Evolutionary conservation across 257 asterid genomes (phyloP).

Genomic region (Nicotiana obtusifolia): DNA sequence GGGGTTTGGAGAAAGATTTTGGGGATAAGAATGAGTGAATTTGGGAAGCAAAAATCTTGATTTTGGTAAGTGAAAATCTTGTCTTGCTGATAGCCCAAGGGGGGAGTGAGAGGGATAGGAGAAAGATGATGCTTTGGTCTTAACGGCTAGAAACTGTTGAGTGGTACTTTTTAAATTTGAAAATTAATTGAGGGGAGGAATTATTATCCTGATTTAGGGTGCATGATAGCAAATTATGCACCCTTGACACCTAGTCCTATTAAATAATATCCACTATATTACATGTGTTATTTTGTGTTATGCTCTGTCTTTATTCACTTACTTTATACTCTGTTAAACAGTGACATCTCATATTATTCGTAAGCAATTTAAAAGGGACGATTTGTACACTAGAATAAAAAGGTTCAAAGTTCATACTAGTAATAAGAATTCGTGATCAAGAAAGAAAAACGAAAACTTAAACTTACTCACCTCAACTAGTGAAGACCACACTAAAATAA

Average conservation of each 20-base stretch:
- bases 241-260: neutral
- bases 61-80: neutral
- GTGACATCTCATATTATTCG: neutral
- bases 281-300: neutral
- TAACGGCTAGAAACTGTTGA: slow-evolving; percentile 11
- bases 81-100: neutral
- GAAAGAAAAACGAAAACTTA: neutral
- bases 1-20: neutral
- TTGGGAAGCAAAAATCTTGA: neutral
- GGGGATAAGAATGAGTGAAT: neutral
- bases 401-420: neutral
- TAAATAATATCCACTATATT: neutral
- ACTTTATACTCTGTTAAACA: neutral
- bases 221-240: neutral
- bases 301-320: neutral
- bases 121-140: neutral
- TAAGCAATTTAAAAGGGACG: no score
- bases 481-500: neutral
- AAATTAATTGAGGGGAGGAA: slow-evolving; percentile 44
- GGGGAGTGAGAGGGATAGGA: neutral
- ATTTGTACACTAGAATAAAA: neutral
- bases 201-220: neutral
- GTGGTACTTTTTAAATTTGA: slow-evolving; percentile 32
- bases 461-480: neutral
- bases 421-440: neutral